Evolutionary conservation across 495 filamentous ascomycete genomes (phyloP), one percentile per base, ranked within the genome.

Genomic region (Hypomontagnella submonticulosa): DNA sequence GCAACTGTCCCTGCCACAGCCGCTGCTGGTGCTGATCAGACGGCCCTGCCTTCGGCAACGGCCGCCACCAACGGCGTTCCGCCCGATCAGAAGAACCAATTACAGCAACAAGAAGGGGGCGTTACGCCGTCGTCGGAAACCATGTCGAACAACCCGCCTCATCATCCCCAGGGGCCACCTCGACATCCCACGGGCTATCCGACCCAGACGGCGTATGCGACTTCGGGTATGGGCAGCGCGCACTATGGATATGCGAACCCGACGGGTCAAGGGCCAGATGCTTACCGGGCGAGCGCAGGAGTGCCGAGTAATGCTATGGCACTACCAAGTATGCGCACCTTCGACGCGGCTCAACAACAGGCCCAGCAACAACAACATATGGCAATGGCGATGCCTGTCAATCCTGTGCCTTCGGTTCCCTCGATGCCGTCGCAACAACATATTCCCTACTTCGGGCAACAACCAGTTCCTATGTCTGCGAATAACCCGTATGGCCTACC

Each of bases 301-400:
- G 78, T 81, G 33, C 58, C 72, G 4, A 83, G 80, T 70, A 81
- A 78, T 30, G 80, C 86, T 15, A 76, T 88, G 47, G 83, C 85
- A 37, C 78, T 91, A n/a, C 88, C 88, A 47, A 88, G 87, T 64
- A 89, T 91, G 79, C 86, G 82, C 53, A 83, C 81, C 4, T 77
- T 86, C 67, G 83, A 86, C 63, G 78, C 79, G 42, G 67, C 75
- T 34, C 79, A 81, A 46, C 72, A 76, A 42, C 77, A 77, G 52
- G 76, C 77, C 46, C 77, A 78, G 48, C 78, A 79, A 30, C 77
- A 80, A 47, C 79, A 80, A 44, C 74, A 76, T 43, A 70, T 74
- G 69, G 63, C 69, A 30, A 70, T 71, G 66, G 60, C 71, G 11
- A 74, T 74, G 57, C 71, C 71, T 11, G 66, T 74, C 4, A 71